phyloP scores from a whole-genome alignment of 2,329 filamentous ascomycete species.

The Colletotrichum horii region DNA sequence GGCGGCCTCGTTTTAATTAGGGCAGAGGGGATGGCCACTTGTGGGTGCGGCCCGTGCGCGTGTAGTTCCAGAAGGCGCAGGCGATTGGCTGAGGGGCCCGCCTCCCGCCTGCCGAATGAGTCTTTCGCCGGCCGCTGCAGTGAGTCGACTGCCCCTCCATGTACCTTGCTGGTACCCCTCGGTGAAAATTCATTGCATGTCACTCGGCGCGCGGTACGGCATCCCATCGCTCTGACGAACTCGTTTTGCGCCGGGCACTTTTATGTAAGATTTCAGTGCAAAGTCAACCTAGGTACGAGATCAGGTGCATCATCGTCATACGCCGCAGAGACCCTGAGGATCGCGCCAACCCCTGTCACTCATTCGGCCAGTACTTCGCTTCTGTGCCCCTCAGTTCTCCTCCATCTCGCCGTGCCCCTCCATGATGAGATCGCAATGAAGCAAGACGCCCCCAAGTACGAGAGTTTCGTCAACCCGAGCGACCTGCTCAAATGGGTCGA shows the following conservation, averaged over 20 bases:
- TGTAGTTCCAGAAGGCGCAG: constrained; percentile 6
- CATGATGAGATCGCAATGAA: constrained; percentile 18
- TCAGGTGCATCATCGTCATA: background rate
- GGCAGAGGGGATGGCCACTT: background rate
- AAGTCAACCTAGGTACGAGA: background rate
- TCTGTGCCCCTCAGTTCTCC: constrained; percentile 15
- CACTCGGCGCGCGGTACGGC: background rate
- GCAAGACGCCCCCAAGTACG: constrained; percentile 19
- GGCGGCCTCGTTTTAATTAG: constrained; percentile 16
- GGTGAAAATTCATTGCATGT: constrained; percentile 13
- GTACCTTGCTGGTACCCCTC: background rate
- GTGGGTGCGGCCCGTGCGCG: constrained; percentile 13
- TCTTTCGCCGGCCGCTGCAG: constrained; percentile 3
- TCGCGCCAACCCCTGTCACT: background rate
- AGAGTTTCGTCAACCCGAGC: constrained; percentile 36
- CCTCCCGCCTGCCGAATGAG: background rate
- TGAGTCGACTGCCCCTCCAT: background rate
- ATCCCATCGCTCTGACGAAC: background rate
- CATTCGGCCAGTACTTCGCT: background rate
- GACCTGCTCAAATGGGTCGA: constrained; percentile 49
- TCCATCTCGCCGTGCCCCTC: constrained; percentile 10
- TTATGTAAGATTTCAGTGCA: background rate
- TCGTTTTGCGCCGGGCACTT: background rate
- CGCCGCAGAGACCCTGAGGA: constrained; percentile 1
- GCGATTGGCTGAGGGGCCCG: constrained; percentile 1